Conservation (phyloP, 1,284 basidiomycete genomes). For the Thecaphora thlaspeos region DNA sequence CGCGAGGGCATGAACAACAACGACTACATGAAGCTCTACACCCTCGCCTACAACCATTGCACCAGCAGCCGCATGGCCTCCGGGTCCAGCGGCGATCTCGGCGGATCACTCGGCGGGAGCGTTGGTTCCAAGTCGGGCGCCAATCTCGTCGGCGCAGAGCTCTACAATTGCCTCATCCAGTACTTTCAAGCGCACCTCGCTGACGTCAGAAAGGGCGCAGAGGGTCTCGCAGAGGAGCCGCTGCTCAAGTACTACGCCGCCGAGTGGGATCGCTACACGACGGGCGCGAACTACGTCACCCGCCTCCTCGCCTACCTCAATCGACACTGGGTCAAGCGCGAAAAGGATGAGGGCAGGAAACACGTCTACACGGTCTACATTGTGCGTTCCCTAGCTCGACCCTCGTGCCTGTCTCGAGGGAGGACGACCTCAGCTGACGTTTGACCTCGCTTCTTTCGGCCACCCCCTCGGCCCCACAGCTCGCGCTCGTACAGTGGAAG, state of each 20-base stretch:
- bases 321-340: conserved; percentile 98
- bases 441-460: no score
- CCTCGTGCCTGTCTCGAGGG: no score
- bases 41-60: conserved; percentile 92
- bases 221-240: conserved; percentile 77
- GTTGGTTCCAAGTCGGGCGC: conserved; percentile 65
- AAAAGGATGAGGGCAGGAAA: conserved; percentile 95
- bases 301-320: conserved; percentile 90
- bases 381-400: not conserved
- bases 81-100: conserved; percentile 8
- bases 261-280: conserved; percentile 96
- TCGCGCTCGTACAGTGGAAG: conserved; percentile 95
- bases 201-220: conserved; percentile 66
- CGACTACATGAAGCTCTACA: conserved; percentile 87
- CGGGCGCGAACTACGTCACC: conserved; percentile 85
- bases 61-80: conserved; percentile 77
- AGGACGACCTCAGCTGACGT: no score
- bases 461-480: conserved; percentile 61
- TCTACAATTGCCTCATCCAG: conserved; percentile 82
- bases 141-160: conserved; percentile 89
- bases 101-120: conserved; percentile 21
- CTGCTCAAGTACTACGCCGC: conserved; percentile 85
- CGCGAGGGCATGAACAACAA: conserved; percentile 85
- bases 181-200: conserved; percentile 71
- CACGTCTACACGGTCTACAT: conserved; percentile 95